Base-by-base conservation (phyloP, 192 early-diverging fungal species). In the Pecoramyces ruminantium region DNA sequence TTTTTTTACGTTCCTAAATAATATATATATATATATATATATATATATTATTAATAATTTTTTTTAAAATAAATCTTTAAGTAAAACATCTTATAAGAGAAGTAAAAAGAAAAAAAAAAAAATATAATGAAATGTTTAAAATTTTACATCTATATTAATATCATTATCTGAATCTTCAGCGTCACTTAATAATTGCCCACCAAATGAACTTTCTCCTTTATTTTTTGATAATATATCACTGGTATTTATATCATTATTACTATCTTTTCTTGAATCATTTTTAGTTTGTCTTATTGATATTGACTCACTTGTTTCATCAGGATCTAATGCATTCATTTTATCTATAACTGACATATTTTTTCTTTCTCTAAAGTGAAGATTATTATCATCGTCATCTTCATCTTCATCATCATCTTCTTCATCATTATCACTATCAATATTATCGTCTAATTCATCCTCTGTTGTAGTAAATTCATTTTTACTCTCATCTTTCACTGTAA, bases 351-450 rank as follows among this genome's bases (percentile, higher is more conserved):
- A 67, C 51, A 67, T 67, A 67, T 67, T 67, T n/a, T 67, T 67
- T 27, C 51, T 67, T 67, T 67, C 51, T 67, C 51, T 67, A 21
- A 67, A 67, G n/a, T 67, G 51, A 67, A 67, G 21, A 67, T 67
- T 67, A n/a, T n/a, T n/a, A 84, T 84, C 51, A 58, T 83, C 84
- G 5, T 86, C 86, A 16, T 86, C 82, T 29, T 86, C 81, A 28
- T 85, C 83, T 16, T 84, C 87, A 21, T 79, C 80, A 38, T 88
- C 85, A 18, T 67, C 39, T 29, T 82, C 78, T 13, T 29, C 51
- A n/a, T 67, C 51, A n/a, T 67, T 67, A 21, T 82, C 29, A 29
- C 40, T 30, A 8, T 82, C 80, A 80, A 81, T n/a, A 81, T 79
- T 78, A 21, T 51, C 28, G 29, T 82, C 81, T 27, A 77, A n/a